Conservation (phyloP, 1,284 basidiomycete species). For the Cronartium ribicola region DNA sequence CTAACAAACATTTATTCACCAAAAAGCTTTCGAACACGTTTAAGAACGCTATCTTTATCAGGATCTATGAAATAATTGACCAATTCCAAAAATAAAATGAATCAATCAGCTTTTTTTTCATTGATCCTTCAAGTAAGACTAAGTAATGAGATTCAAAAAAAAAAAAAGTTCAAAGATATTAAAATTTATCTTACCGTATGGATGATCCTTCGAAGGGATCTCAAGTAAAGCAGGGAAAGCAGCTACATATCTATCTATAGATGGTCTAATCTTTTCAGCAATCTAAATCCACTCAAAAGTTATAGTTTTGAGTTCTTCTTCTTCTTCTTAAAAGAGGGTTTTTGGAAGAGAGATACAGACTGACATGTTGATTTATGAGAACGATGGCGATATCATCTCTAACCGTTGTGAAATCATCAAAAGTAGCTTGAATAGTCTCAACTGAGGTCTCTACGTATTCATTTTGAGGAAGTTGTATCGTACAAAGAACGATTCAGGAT, state of each 20-base stretch:
- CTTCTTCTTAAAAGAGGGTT: conserved; percentile 21
- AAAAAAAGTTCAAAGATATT: not conserved
- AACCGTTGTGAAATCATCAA: conserved; percentile 78
- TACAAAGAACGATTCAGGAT: conserved; percentile 1
- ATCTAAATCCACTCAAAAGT: conserved; percentile 58
- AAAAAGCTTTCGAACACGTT: conserved; percentile 93
- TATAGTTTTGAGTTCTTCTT: not conserved
- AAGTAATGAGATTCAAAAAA: not conserved
- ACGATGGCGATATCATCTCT: conserved; percentile 90
- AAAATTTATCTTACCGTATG: conserved; percentile 50
- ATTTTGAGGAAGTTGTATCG: conserved; percentile 35
- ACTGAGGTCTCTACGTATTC: conserved; percentile 82
- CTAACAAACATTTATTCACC: conserved; percentile 64
- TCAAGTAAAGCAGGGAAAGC: conserved; percentile 95
- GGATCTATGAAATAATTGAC: conserved; percentile 72
- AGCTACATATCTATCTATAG: conserved; percentile 90
- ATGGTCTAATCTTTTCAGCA: conserved; percentile 91
- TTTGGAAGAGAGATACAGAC: conserved; percentile 47
- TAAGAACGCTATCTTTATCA: conserved; percentile 91
- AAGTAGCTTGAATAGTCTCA: conserved; percentile 77
- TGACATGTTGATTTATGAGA: conserved; percentile 91
- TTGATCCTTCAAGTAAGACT: not conserved
- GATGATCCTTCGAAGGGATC: conserved; percentile 80
- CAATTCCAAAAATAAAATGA: not conserved
- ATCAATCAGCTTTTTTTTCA: not conserved